phyloP scores from a whole-genome alignment of 179 eudicot genomes.

The Carnegiea gigantea region DNA sequence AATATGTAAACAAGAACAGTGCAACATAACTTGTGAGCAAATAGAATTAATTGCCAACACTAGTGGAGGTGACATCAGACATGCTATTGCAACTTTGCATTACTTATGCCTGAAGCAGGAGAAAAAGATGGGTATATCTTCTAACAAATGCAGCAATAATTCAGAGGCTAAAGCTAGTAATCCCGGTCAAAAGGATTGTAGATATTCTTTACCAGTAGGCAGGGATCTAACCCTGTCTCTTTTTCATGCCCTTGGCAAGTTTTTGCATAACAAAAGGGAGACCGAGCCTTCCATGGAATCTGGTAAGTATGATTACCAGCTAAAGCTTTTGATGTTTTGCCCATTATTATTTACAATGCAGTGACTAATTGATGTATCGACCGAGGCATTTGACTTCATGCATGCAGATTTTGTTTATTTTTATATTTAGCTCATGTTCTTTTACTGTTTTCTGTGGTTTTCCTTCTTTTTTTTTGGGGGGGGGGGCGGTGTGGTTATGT shows the following conservation, averaged over 20 bases:
- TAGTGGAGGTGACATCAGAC: constrained; percentile 96
- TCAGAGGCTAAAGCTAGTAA: constrained; percentile 35
- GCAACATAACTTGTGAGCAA: constrained; percentile 51
- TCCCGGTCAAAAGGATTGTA: constrained; percentile 32
- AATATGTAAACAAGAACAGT: constrained; percentile 69
- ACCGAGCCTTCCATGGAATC: constrained; percentile 38
- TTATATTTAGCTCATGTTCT: not conserved
- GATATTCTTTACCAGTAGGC: constrained; percentile 51
- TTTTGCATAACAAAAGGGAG: constrained; percentile 97
- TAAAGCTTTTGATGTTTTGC: not conserved
- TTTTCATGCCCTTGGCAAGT: constrained; percentile 96
- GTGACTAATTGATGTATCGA: not conserved
- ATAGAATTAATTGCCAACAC: constrained; percentile 74
- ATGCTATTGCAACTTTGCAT: constrained; percentile 86
- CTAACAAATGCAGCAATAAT: constrained; percentile 28
- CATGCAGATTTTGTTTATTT: not conserved
- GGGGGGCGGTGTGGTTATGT: not conserved
- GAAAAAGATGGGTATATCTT: constrained; percentile 28
- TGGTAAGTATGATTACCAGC: constrained; percentile 41
- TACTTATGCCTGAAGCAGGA: constrained; percentile 67
- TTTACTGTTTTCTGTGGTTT: too few relatives aligned
- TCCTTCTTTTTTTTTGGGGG: not conserved
- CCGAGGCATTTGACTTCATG: constrained; percentile 8
- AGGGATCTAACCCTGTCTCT: constrained; percentile 89
- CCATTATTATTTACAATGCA: not conserved